These are phyloP conservation scores for Syncephalastrum monosporum DNA, from an alignment of 371 early-diverging fungal species.

Conservation along the genomic window DNA sequence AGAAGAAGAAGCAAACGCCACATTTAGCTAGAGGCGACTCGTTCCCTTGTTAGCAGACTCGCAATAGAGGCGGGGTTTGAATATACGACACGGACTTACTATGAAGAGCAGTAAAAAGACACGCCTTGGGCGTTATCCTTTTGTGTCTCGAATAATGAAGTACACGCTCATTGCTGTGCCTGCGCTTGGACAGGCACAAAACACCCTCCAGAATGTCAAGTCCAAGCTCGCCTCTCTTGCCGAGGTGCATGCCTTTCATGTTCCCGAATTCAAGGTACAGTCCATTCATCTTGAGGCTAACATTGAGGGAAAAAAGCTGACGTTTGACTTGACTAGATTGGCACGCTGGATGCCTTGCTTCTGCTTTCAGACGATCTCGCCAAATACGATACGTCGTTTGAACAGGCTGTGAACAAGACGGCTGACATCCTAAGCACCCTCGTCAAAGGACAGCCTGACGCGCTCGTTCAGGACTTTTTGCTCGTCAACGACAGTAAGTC, in stretches of 20 bases:
- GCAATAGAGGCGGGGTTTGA: too few species aligned
- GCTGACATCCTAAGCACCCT: conserved; percentile 77
- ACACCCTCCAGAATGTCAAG: conserved; percentile 41
- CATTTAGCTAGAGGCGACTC: too few species aligned
- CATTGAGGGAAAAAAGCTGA: neutral
- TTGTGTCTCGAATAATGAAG: conserved; percentile 26
- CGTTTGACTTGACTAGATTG: conserved; percentile 60
- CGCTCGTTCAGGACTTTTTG: conserved; percentile 55
- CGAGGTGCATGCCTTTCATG: conserved; percentile 29
- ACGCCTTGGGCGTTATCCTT: neutral
- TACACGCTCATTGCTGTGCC: conserved; percentile 50
- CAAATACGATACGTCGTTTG: conserved; percentile 78
- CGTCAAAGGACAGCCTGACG: conserved; percentile 51
- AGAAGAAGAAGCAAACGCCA: too few species aligned
- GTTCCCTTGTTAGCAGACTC: too few species aligned
- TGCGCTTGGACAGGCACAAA: conserved; percentile 42
- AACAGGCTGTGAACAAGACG: conserved; percentile 72
- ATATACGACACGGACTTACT: too few species aligned
- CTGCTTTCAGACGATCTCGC: conserved; percentile 88
- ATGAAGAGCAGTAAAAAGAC: too few species aligned
- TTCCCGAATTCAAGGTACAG: conserved; percentile 59
- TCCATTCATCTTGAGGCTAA: neutral
- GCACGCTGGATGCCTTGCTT: conserved; percentile 89
- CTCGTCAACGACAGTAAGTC: conserved; percentile 79
- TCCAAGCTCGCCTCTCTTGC: conserved; percentile 42